A percentile compares a stretch with the other conserved stretches of the same genome.
Evolutionary conservation across 352 stramenopile genomes (phyloP).

Genomic region (Plasmopara muralis): DNA sequence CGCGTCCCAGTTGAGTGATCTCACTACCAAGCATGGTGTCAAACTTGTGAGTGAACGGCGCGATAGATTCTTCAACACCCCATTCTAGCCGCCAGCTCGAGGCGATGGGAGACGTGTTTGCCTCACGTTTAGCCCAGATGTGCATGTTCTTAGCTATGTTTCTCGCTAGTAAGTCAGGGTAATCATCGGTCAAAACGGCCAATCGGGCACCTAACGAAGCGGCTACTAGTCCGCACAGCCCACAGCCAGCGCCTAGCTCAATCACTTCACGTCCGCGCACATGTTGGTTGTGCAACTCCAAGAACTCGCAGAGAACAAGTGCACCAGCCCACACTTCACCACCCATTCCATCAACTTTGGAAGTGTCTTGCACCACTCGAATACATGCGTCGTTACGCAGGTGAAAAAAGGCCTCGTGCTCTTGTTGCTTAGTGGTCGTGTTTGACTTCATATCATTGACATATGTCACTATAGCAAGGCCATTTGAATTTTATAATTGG

Average conservation of each 20-base stretch:
- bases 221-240: slow-evolving; percentile 43
- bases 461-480: slow-evolving; percentile 1
- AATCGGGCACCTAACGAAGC: slow-evolving; percentile 28
- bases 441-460: not conserved
- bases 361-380: slow-evolving; percentile 44
- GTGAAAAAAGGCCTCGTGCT: slow-evolving; percentile 33
- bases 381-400: slow-evolving; percentile 18
- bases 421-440: slow-evolving; percentile 15
- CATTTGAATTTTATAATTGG: slow-evolving; percentile 6
- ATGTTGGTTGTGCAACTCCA: slow-evolving; percentile 23
- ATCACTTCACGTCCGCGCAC: slow-evolving; percentile 30
- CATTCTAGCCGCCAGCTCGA: slow-evolving; percentile 33
- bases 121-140: slow-evolving; percentile 20
- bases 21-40: slow-evolving; percentile 57
- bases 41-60: slow-evolving; percentile 30
- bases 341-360: slow-evolving; percentile 44
- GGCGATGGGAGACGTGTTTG: slow-evolving; percentile 5
- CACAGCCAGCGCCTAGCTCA: slow-evolving; percentile 54
- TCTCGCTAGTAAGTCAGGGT: slow-evolving; percentile 36
- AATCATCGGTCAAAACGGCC: slow-evolving; percentile 48
- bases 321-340: slow-evolving; percentile 56
- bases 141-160: slow-evolving; percentile 38
- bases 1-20: slow-evolving; percentile 46
- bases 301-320: slow-evolving; percentile 44
- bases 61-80: slow-evolving; percentile 22